Percentiles rank a stretch among this genome's conserved stretches.
Conservation (phyloP, 768 basidiomycete species). For the Mycena vitilis region DNA sequence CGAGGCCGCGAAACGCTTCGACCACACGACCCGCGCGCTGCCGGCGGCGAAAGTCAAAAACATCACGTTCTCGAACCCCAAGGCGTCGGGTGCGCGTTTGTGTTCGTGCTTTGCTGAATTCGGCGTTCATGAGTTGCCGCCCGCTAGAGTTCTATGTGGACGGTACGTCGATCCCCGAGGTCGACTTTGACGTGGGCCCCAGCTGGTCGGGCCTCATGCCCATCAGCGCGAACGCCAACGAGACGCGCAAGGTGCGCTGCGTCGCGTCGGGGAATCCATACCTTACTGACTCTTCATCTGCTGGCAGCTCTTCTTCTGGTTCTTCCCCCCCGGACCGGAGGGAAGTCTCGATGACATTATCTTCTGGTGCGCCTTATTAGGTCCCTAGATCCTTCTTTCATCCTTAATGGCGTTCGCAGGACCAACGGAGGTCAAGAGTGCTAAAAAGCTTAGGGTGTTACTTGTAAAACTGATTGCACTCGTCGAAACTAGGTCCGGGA, state of each 20-base stretch:
- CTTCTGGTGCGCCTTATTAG: constrained; percentile 65
- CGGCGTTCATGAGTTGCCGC: neutral
- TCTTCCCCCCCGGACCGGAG: constrained; percentile 81
- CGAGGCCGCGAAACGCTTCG: constrained; percentile 60
- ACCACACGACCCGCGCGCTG: constrained; percentile 30
- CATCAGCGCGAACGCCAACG: constrained; percentile 68
- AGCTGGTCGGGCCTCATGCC: constrained; percentile 83
- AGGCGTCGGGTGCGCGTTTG: constrained; percentile 60
- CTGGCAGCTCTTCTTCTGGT: constrained; percentile 82
- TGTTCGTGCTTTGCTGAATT: constrained; percentile 27
- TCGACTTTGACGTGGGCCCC: constrained; percentile 80
- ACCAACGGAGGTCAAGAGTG: constrained; percentile 63
- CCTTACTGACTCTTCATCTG: constrained; percentile 78
- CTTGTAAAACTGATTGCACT: too few species aligned
- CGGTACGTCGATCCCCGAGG: constrained; percentile 71
- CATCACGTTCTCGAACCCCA: constrained; percentile 78
- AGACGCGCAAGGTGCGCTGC: constrained; percentile 70
- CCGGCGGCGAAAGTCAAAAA: constrained; percentile 53
- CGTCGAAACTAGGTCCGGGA: constrained; percentile 62
- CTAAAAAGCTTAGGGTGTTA: too few species aligned
- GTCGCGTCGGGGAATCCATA: neutral
- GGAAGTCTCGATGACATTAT: constrained; percentile 80
- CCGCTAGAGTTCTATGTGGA: constrained; percentile 75
- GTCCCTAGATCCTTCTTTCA: neutral
- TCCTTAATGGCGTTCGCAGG: constrained; percentile 50